These are phyloP conservation scores for Ophiosphaerella herpotricha DNA, from an alignment of 2,329 filamentous ascomycete genomes.

Conservation along the genomic window DNA sequence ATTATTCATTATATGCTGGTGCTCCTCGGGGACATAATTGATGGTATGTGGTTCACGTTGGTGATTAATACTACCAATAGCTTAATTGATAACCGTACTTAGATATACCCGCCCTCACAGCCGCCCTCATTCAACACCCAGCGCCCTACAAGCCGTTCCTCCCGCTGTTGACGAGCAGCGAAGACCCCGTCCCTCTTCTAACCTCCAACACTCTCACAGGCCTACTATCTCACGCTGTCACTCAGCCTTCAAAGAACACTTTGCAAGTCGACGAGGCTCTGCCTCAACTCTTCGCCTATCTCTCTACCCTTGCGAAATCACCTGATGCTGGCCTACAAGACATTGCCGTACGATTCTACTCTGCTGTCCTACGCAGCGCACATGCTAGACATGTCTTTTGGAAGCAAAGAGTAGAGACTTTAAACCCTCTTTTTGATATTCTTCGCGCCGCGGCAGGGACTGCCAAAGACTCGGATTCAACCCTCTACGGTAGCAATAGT, in stretches of 20 bases:
- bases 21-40: constrained; percentile 82
- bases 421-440: constrained; percentile 81
- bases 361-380: constrained; percentile 75
- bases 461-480: constrained; percentile 69
- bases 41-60: constrained; percentile 61
- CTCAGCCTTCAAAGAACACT: constrained; percentile 63
- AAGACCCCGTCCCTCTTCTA: constrained; percentile 86
- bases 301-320: constrained; percentile 81
- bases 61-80: not conserved
- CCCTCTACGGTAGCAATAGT: constrained; percentile 57
- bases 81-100: not conserved
- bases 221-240: constrained; percentile 69
- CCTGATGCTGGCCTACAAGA: constrained; percentile 90
- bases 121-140: constrained; percentile 73
- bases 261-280: constrained; percentile 74
- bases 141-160: constrained; percentile 77
- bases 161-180: constrained; percentile 81
- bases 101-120: constrained; percentile 81
- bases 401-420: constrained; percentile 83
- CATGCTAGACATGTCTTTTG: constrained; percentile 83
- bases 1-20: constrained; percentile 96
- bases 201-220: constrained; percentile 84
- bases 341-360: constrained; percentile 92
- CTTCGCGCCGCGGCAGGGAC: constrained; percentile 75
- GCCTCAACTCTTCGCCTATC: constrained; percentile 81